Evolutionary conservation across 2,329 filamentous ascomycete species (phyloP).

Genomic region (Diaporthe batatas): DNA sequence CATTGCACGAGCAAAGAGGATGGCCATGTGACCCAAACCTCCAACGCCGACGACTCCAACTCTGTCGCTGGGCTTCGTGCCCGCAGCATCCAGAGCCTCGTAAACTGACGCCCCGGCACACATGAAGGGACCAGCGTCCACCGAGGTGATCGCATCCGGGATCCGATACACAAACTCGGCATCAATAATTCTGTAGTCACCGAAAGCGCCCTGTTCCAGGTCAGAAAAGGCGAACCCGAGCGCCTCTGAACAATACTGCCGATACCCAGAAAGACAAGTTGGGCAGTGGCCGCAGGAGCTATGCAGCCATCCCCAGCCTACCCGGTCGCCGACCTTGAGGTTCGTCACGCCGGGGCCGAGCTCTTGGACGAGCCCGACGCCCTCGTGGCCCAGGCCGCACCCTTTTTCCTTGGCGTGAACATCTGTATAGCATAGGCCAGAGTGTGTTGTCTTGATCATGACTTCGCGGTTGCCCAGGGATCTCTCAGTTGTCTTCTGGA

Average conservation of each 20-base stretch:
- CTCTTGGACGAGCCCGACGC: slow-evolving; percentile 51
- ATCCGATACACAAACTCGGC: slow-evolving; percentile 56
- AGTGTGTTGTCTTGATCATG: slow-evolving; percentile 68
- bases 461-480: slow-evolving; percentile 55
- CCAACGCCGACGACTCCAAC: slow-evolving; percentile 66
- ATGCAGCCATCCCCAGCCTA: slow-evolving; percentile 51
- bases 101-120: slow-evolving; percentile 61
- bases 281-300: slow-evolving; percentile 51
- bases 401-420: slow-evolving; percentile 48
- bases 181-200: slow-evolving; percentile 51
- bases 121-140: slow-evolving; percentile 59
- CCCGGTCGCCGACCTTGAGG: slow-evolving; percentile 51
- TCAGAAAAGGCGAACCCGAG: slow-evolving; percentile 52
- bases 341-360: slow-evolving; percentile 50
- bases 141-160: slow-evolving; percentile 53
- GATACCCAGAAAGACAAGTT: slow-evolving; percentile 40
- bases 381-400: slow-evolving; percentile 54
- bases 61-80: slow-evolving; percentile 47
- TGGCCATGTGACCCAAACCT: slow-evolving; percentile 73
- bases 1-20: slow-evolving; percentile 74
- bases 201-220: slow-evolving; percentile 54
- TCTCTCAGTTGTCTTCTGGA: slow-evolving; percentile 19
- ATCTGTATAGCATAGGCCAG: slow-evolving; percentile 72
- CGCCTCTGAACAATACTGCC: slow-evolving; percentile 50
- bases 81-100: slow-evolving; percentile 48